A percentile compares a stretch with the other conserved stretches of the same genome.
phyloP scores from a whole-genome alignment of 768 basidiomycete species.

The Boletus patriciae region DNA sequence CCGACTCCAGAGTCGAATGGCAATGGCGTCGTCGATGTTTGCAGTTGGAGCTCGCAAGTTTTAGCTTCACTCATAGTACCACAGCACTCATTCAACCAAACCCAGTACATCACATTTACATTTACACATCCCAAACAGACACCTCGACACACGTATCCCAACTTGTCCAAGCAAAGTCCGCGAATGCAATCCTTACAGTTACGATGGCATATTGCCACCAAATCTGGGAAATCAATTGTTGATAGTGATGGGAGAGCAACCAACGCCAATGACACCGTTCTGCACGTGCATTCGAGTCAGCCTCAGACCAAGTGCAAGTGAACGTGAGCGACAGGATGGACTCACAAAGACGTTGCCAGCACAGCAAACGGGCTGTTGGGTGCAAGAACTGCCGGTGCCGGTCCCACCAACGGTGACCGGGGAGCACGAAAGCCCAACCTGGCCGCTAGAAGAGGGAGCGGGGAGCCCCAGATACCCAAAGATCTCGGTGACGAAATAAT shows the following conservation, averaged over 20 bases:
- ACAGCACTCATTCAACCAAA: background rate
- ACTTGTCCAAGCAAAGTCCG: background rate
- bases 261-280: background rate
- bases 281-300: background rate
- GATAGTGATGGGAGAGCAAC: conserved; percentile 3
- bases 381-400: background rate
- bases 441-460: background rate
- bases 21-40: background rate
- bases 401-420: background rate
- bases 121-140: background rate
- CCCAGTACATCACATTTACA: background rate
- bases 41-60: background rate
- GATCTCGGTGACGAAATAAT: background rate
- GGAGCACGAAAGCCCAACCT: conserved; percentile 2
- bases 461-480: background rate
- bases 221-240: background rate
- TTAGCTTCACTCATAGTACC: background rate
- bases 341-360: background rate
- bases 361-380: conserved; percentile 1
- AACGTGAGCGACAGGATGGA: background rate
- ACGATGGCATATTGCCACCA: background rate
- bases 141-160: too few species aligned
- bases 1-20: background rate
- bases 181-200: background rate
- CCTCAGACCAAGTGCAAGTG: background rate